phyloP scores from a whole-genome alignment of 371 early-diverging fungal genomes.

The Mucor piriformis region DNA sequence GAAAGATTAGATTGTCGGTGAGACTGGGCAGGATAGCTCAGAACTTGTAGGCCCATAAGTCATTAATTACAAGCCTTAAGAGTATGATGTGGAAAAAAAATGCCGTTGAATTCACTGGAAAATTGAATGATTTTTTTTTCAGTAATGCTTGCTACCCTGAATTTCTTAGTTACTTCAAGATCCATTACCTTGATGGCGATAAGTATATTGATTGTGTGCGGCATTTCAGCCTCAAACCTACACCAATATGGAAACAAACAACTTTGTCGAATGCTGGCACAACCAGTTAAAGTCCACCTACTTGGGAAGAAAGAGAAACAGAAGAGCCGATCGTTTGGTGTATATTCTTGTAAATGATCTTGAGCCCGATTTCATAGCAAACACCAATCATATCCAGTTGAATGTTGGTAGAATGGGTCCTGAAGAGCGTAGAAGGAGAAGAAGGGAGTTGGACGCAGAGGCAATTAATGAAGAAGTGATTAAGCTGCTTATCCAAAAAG shows the following conservation, averaged over 20 bases:
- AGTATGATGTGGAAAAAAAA: slow-evolving; percentile 5
- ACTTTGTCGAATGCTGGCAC: slow-evolving; percentile 23
- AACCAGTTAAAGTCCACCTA: slow-evolving; percentile 26
- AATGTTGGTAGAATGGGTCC: slow-evolving; percentile 6
- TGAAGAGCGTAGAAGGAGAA: slow-evolving; percentile 8
- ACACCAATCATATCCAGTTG: neutral
- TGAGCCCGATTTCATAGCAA: neutral
- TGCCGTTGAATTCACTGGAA: neutral
- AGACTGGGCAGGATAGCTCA: neutral
- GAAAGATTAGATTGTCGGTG: slow-evolving; percentile 1
- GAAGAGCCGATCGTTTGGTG: neutral
- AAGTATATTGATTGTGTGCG: neutral
- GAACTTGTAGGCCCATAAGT: neutral
- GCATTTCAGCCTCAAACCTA: slow-evolving; percentile 2
- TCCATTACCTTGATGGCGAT: neutral
- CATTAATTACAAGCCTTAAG: slow-evolving; percentile 3
- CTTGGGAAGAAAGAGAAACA: neutral
- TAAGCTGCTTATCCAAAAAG: neutral
- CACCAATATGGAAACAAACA: slow-evolving; percentile 25
- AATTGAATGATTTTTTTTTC: neutral
- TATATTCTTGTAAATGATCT: slow-evolving; percentile 12
- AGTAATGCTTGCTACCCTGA: neutral
- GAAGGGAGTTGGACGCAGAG: too few species aligned
- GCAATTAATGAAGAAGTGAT: neutral
- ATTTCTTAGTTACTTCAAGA: neutral